Evolutionary conservation across 2,329 filamentous ascomycete species (phyloP).

Genomic region (Podosphaera aphanis): DNA sequence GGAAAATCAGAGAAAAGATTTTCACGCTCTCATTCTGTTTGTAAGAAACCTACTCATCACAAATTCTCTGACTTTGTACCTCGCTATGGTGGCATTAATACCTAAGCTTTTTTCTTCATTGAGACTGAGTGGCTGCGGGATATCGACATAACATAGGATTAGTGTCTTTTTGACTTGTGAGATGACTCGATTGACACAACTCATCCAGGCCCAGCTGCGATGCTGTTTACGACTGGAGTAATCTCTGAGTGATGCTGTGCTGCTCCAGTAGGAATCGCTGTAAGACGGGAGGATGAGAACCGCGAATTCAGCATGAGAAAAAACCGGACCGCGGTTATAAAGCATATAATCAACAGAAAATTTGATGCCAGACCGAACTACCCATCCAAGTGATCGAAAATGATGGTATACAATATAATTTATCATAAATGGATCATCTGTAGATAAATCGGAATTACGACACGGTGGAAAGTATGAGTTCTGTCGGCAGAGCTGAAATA

Average conservation of each 20-base stretch:
- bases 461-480: slow-evolving; percentile 44
- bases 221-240: slow-evolving; percentile 26
- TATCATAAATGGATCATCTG: slow-evolving; percentile 67
- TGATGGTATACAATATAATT: slow-evolving; percentile 87
- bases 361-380: slow-evolving; percentile 76
- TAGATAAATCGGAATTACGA: slow-evolving; percentile 24
- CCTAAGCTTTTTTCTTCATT: slow-evolving; percentile 25
- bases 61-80: slow-evolving; percentile 61
- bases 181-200: slow-evolving; percentile 73
- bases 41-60: slow-evolving; percentile 51
- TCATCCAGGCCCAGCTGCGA: slow-evolving; percentile 58
- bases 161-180: slow-evolving; percentile 77
- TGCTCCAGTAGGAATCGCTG: slow-evolving; percentile 44
- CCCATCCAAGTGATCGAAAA: slow-evolving; percentile 87
- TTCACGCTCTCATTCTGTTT: slow-evolving; percentile 5
- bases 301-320: slow-evolving; percentile 86
- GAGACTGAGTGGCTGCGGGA: slow-evolving; percentile 42
- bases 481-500: slow-evolving; percentile 43
- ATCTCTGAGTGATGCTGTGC: slow-evolving; percentile 23
- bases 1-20: background rate
- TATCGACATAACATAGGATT: slow-evolving; percentile 73
- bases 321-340: slow-evolving; percentile 79
- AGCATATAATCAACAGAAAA: slow-evolving; percentile 90
- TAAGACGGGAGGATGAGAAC: slow-evolving; percentile 69
- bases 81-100: slow-evolving; percentile 36